phyloP scores from a whole-genome alignment of 1,139 yeast genomes.

The Suzukiozyma palmioleophila region DNA sequence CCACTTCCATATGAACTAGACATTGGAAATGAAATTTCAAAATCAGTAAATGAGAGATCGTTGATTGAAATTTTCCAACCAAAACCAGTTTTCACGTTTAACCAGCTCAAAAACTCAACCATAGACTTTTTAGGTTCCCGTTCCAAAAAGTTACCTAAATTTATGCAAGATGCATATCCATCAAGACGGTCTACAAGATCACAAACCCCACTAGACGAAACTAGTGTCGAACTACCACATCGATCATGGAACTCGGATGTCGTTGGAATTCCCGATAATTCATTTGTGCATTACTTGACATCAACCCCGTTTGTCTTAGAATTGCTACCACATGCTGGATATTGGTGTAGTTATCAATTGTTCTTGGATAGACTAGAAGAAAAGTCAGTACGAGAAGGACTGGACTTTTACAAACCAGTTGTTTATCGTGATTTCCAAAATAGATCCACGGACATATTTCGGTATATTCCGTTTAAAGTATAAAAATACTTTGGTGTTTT shows the following conservation, averaged over 20 bases:
- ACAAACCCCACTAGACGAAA: slow-evolving; percentile 1
- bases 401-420: slow-evolving; percentile 15
- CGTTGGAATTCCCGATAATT: slow-evolving; percentile 24
- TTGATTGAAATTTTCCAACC: slow-evolving; percentile 4
- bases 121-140: slow-evolving; percentile 24
- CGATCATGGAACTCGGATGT: slow-evolving; percentile 14
- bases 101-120: slow-evolving; percentile 13
- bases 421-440: slow-evolving; percentile 36
- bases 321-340: slow-evolving; percentile 29
- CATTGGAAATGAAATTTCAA: slow-evolving; percentile 19
- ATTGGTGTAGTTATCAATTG: slow-evolving; percentile 33
- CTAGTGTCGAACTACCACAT: slow-evolving; percentile 4
- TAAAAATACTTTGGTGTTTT: neutral
- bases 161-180: slow-evolving; percentile 12
- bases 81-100: slow-evolving; percentile 9
- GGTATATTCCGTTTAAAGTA: slow-evolving; percentile 1
- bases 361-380: slow-evolving; percentile 23
- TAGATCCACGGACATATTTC: slow-evolving; percentile 4
- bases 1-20: slow-evolving; percentile 33
- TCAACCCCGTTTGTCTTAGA: slow-evolving; percentile 22
- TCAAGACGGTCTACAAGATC: slow-evolving; percentile 16
- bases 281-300: slow-evolving; percentile 16
- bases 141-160: slow-evolving; percentile 19
- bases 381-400: slow-evolving; percentile 13
- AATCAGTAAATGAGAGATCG: neutral